Evolutionary conservation across 2,329 filamentous ascomycete species (phyloP).

Genomic region (Mollisia scopiformis): DNA sequence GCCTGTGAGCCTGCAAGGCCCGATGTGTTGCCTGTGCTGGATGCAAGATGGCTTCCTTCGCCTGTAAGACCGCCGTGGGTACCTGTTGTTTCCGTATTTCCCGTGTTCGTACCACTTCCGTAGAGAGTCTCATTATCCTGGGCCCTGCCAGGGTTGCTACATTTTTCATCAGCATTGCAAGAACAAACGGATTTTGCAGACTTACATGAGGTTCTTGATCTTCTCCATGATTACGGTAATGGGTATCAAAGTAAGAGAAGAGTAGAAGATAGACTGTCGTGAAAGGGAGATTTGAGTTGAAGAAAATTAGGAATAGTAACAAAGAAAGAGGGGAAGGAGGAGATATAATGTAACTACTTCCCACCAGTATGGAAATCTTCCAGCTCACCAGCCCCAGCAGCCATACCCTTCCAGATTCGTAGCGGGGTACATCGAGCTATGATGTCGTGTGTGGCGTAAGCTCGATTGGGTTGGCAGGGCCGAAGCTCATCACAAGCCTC

Average conservation of each 20-base stretch:
- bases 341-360: not conserved
- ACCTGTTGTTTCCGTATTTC: too few relatives aligned
- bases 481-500: not conserved
- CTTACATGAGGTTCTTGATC: slow-evolving; percentile 38
- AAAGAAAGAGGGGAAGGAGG: too few relatives aligned
- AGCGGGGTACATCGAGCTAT: slow-evolving; percentile 1
- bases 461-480: not conserved
- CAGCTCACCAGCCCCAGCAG: not conserved
- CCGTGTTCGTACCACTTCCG: slow-evolving; percentile 16
- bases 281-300: not conserved
- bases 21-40: not conserved
- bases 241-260: not conserved
- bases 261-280: not conserved
- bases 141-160: not conserved
- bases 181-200: not conserved
- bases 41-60: slow-evolving; percentile 7
- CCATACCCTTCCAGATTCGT: not conserved
- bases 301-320: not conserved
- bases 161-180: slow-evolving; percentile 7
- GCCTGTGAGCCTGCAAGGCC: not conserved
- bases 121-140: slow-evolving; percentile 32
- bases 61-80: slow-evolving; percentile 26
- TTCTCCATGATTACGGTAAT: slow-evolving; percentile 34
- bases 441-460: slow-evolving; percentile 5
- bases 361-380: not conserved